Base-by-base conservation (phyloP, 2,329 filamentous ascomycete species). In the Diaporthe vexans region DNA sequence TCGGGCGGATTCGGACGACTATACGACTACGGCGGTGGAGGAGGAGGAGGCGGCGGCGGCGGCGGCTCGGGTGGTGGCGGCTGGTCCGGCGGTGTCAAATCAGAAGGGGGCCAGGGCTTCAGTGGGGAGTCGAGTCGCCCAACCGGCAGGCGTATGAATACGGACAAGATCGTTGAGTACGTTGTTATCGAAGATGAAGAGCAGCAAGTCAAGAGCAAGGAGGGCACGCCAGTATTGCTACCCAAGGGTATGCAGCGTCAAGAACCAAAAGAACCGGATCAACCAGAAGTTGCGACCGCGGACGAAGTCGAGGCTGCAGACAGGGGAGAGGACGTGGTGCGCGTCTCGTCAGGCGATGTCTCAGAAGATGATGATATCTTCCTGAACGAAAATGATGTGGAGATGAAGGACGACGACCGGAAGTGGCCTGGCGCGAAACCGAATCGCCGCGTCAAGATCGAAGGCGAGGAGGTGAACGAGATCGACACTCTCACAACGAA, bases 271-370 rank as follows among this genome's bases (percentile, higher is more conserved):
- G 87, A 90, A 21, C 61, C 71, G 19, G 83, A 86, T 33, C 87
- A 86, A n/a, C 81, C 89, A 40, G 84, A 87, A 70, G 87, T 91
- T 63, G 87, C 88, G 15, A 90, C 88, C 0, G 87, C 88, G n/a
- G 88, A 88, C 51, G 89, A 91, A 77, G 83, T 91, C 17, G 87
- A 90, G 76, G 88, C 88, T 0, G 86, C 88, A 69, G 87, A 90
- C 74, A 85, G 86, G 3, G 85, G 83, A 0, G 85, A 83, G 57
- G 84, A 86, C 56, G 85, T 87, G 72, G 85, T 87, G 46, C 85
- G 85, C 52, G 6, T 78, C 73, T 74, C 79, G 61, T 79, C 78
- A 77, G 65, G 80, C n/a, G 77, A 63, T 75, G 77, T 69, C 5
- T 81, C 82, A 40, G 83, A 83, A n/a, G 82, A 83, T 51, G 85